These are phyloP conservation scores for Handroanthus guayacan DNA, from an alignment of 257 asterid genomes.

Conservation along the genomic window DNA sequence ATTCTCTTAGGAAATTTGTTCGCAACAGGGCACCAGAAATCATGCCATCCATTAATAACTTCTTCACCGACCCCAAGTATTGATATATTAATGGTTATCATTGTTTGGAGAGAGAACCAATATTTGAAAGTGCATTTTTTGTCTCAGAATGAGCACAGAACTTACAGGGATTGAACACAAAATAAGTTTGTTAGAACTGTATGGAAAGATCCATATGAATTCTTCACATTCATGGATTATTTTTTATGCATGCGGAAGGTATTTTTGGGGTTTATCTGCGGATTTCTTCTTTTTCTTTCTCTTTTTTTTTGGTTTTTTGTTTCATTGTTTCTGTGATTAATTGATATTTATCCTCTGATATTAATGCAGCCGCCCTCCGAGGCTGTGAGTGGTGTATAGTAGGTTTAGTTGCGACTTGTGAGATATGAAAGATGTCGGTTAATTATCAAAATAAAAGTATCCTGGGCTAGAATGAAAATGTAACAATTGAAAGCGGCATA, in stretches of 20 bases:
- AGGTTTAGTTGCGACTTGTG: no score
- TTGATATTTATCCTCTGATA: no score
- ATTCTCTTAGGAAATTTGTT: constrained; percentile 72
- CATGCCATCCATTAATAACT: constrained; percentile 77
- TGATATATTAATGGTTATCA: constrained; percentile 28
- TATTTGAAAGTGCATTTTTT: constrained; percentile 32
- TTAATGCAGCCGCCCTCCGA: no score
- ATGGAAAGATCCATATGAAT: background rate
- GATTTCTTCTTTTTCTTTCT: background rate
- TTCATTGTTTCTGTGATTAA: no score
- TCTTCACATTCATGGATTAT: constrained; percentile 24
- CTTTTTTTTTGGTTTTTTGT: background rate
- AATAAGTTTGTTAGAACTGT: constrained; percentile 41
- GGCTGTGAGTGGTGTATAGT: no score
- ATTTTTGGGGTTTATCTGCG: no score
- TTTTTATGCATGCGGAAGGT: background rate
- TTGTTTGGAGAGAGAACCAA: constrained; percentile 4
- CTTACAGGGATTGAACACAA: constrained; percentile 16
- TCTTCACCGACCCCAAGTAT: constrained; percentile 68
- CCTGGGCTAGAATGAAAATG: no score
- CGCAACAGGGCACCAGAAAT: constrained; percentile 71
- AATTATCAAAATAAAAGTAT: no score
- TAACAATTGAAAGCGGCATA: no score
- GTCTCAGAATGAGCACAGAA: constrained; percentile 34
- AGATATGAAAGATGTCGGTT: no score